Evolutionary conservation across 768 basidiomycete species (phyloP).

Genomic region (Tubosaeta brunneosetosa): DNA sequence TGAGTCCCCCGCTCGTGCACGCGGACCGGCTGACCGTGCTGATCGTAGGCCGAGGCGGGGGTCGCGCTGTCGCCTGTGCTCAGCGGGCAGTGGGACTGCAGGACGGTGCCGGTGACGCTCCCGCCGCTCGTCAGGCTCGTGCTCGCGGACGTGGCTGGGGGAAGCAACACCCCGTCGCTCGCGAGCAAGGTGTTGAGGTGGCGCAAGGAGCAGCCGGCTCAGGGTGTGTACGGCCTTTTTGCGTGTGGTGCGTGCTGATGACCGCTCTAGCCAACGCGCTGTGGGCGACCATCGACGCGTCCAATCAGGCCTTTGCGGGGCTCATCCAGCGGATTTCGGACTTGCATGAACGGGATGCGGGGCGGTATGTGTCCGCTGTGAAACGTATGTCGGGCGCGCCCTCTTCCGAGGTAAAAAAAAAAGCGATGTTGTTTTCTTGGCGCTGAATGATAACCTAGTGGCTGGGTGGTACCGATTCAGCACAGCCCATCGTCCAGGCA

Average conservation of each 20-base stretch:
- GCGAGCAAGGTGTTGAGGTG: conserved; percentile 89
- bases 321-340: conserved; percentile 49
- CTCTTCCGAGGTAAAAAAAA: conserved; percentile 46
- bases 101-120: conserved; percentile 65
- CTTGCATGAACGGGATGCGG: conserved; percentile 43
- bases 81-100: conserved; percentile 61
- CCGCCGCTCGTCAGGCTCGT: conserved; percentile 82
- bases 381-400: conserved; percentile 60
- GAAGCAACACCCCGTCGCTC: conserved; percentile 92
- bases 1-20: conserved; percentile 5
- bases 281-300: conserved; percentile 60
- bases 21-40: background rate
- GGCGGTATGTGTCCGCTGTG: conserved; percentile 51
- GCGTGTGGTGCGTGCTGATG: background rate
- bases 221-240: conserved; percentile 38
- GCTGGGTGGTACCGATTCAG: conserved; percentile 18
- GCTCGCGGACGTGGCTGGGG: conserved; percentile 94
- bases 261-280: conserved; percentile 47
- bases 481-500: conserved; percentile 40
- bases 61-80: conserved; percentile 49
- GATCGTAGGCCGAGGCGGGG: conserved; percentile 11
- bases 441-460: conserved; percentile 38
- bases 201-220: conserved; percentile 59
- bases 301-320: conserved; percentile 56
- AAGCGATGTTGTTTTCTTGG: background rate